phyloP scores from a whole-genome alignment of 2,329 filamentous ascomycete genomes.

The Aspergillus hortae region DNA sequence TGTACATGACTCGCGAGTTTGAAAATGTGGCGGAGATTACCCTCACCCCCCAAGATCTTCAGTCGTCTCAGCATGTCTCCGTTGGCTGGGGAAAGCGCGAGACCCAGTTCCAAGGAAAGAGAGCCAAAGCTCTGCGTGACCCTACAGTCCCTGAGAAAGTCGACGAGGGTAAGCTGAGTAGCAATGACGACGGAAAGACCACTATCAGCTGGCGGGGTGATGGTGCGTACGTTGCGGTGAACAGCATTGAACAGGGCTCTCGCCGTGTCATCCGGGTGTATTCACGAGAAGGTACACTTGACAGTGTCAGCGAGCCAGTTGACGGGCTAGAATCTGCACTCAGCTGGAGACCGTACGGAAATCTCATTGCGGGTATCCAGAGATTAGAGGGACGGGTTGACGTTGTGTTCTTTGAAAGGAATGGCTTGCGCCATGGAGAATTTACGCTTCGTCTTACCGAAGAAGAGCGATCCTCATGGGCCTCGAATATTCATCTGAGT shows the following conservation, averaged over 20 bases:
- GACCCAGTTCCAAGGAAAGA: constrained; percentile 92
- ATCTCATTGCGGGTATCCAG: constrained; percentile 84
- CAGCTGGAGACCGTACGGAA: constrained; percentile 89
- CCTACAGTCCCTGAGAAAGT: constrained; percentile 92
- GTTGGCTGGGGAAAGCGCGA: constrained; percentile 98
- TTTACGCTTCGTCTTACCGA: constrained; percentile 72
- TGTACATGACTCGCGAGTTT: constrained; percentile 91
- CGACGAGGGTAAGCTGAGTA: constrained; percentile 74
- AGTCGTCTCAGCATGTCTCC: constrained; percentile 87
- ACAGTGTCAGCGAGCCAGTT: constrained; percentile 92
- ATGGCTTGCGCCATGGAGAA: constrained; percentile 93
- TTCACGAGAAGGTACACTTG: constrained; percentile 82
- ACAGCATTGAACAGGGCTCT: constrained; percentile 64
- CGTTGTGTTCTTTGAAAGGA: constrained; percentile 93
- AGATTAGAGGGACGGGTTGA: constrained; percentile 66
- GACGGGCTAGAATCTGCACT: constrained; percentile 83
- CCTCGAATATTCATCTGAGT: constrained; percentile 61
- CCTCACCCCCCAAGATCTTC: constrained; percentile 72
- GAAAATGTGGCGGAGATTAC: constrained; percentile 74
- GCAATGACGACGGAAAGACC: constrained; percentile 66
- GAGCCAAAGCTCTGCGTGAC: constrained; percentile 81
- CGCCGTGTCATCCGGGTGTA: constrained; percentile 85
- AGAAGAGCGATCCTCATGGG: constrained; percentile 54
- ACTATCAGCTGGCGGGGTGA: constrained; percentile 92
- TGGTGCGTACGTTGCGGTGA: constrained; percentile 85